Evolutionary conservation across 192 early-diverging fungal species (phyloP), one percentile per base, ranked within the genome.

Genomic region (Cetraspora pellucida): DNA sequence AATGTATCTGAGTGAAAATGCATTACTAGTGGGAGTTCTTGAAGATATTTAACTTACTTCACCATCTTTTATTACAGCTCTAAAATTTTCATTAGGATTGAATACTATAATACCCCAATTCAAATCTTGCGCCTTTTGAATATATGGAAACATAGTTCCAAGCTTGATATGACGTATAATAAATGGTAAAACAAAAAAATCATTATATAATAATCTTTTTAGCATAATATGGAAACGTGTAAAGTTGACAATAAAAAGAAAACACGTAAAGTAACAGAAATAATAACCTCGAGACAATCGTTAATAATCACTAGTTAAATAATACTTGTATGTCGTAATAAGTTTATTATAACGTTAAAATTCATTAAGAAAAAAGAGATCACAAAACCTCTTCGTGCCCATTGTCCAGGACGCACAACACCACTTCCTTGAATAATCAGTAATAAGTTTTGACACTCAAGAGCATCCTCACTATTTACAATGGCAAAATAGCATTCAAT

Each of bases 351-450:
- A 54, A 19, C 11, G 5, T 17, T 37, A 27, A 37, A 27, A 9
- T 64, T 37, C n/a, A 64, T 64, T 6, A n/a, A 64, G 11, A 28
- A 64, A 64, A 1, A 31, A 37, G 37, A 37, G 7, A 37, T 37
- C 37, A 37, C 37, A 37, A 50, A 49, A 75, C 74, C 74, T 75
- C 63, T 58, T 14, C 80, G 69, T 23, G 77, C 68, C 80, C 80
- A 81, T 67, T 81, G 80, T n/a, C 80, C 80, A 19, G 80, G 77
- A 5, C 80, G 77, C 10, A 81, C 77, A 13, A 49, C 77, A 19
- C 80, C 80, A 59, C 69, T 65, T 57, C 80, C 80, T 67, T 81
- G 80, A 3, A 81, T 61, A 10, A 81, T 25, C 2, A 81, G 46
- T 30, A 81, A 21, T 27, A 81, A 46, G 17, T 25, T 75, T 28